These are phyloP conservation scores for Centella asiatica DNA, from an alignment of 129 eudicot genomes.

Conservation along the genomic window DNA sequence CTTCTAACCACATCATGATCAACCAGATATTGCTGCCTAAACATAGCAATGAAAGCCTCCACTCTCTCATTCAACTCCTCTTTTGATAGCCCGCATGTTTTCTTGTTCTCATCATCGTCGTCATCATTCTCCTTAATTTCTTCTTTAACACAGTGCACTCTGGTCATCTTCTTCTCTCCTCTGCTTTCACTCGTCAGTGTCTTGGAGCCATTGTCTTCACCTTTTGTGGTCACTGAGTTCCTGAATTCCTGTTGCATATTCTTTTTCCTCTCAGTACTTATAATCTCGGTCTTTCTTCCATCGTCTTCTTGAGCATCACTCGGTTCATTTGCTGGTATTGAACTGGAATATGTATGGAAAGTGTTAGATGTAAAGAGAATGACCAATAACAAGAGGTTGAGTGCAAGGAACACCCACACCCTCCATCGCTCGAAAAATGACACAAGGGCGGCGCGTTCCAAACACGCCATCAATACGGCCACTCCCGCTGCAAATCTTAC, in stretches of 20 bases:
- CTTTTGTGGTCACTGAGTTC: not conserved
- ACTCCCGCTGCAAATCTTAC: slow-evolving; percentile 66
- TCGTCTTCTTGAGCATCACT: slow-evolving; percentile 8
- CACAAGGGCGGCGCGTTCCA: slow-evolving; percentile 61
- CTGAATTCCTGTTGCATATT: not conserved
- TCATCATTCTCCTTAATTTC: not conserved
- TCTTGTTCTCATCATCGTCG: slow-evolving; percentile 11
- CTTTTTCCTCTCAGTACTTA: slow-evolving; percentile 8
- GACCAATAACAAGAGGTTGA: slow-evolving; percentile 67
- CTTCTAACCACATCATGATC: slow-evolving; percentile 36
- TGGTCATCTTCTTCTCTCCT: not conserved
- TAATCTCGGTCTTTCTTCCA: not conserved
- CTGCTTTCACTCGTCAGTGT: slow-evolving; percentile 14
- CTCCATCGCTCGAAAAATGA: slow-evolving; percentile 58
- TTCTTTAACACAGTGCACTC: not conserved
- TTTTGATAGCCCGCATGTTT: slow-evolving; percentile 29
- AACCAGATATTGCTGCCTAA: slow-evolving; percentile 68
- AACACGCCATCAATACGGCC: slow-evolving; percentile 55
- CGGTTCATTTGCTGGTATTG: slow-evolving; percentile 15
- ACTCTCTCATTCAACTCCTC: slow-evolving; percentile 72
- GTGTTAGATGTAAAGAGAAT: slow-evolving; percentile 64
- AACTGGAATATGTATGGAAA: slow-evolving; percentile 13
- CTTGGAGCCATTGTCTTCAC: not conserved
- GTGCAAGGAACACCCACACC: slow-evolving; percentile 51
- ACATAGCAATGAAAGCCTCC: slow-evolving; percentile 83